These are phyloP conservation scores for Mycena olivaceomarginata DNA, from an alignment of 768 basidiomycete species.

Conservation along the genomic window DNA sequence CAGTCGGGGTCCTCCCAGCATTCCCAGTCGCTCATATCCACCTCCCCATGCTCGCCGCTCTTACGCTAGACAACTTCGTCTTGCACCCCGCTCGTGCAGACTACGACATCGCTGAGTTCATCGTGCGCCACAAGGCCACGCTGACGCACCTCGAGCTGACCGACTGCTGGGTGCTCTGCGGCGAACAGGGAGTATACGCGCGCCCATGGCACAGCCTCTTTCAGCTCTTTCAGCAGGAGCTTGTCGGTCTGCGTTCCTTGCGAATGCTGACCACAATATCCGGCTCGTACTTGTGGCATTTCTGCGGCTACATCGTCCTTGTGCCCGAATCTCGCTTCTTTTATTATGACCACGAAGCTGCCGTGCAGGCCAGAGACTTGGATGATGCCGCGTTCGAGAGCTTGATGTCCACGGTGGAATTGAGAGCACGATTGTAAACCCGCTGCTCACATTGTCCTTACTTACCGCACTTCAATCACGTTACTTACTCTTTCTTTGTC, in stretches of 20 bases:
- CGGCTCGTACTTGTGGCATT: too few species aligned
- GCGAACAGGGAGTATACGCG: not conserved
- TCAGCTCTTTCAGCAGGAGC: slow-evolving; percentile 11
- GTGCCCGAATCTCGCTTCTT: too few species aligned
- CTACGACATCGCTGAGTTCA: slow-evolving; percentile 10
- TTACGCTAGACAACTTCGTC: slow-evolving; percentile 12
- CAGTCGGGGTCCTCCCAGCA: too few species aligned
- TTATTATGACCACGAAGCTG: too few species aligned
- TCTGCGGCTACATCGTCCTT: too few species aligned
- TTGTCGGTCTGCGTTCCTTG: not conserved
- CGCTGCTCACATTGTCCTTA: too few species aligned
- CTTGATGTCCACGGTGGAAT: too few species aligned
- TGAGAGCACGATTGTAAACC: too few species aligned
- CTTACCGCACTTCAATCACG: too few species aligned
- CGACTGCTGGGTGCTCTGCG: slow-evolving; percentile 14
- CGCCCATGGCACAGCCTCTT: slow-evolving; percentile 30
- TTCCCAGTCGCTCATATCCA: not conserved
- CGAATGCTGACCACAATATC: not conserved
- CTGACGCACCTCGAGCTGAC: slow-evolving; percentile 14
- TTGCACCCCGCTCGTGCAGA: not conserved
- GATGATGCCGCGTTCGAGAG: too few species aligned
- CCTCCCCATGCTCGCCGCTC: slow-evolving; percentile 8
- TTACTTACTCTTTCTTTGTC: too few species aligned
- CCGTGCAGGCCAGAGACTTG: too few species aligned
- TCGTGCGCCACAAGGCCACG: slow-evolving; percentile 30